Evolutionary conservation across 83 land plant genomes (phyloP).

Genomic region (Thuja plicata): DNA sequence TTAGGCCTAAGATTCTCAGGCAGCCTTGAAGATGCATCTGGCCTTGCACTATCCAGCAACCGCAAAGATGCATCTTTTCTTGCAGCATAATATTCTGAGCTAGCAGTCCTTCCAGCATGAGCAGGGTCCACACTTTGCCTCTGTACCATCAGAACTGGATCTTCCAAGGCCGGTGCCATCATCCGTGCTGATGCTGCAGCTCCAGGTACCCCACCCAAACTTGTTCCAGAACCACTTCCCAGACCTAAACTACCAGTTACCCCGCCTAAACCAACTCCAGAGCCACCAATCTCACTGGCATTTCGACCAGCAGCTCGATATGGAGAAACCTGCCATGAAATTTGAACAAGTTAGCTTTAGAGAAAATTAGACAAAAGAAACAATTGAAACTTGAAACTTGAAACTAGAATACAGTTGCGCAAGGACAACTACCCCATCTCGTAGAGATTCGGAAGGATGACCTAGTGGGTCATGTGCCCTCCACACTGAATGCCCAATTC

Average conservation of each 20-base stretch:
- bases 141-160: slow-evolving; percentile 25
- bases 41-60: neutral
- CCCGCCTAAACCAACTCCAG: slow-evolving; percentile 13
- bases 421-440: neutral
- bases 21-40: neutral
- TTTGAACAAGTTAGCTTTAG: neutral
- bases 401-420: neutral
- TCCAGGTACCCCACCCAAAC: slow-evolving; percentile 9
- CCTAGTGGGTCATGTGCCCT: slow-evolving; percentile 3
- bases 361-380: neutral
- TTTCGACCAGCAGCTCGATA: slow-evolving; percentile 19
- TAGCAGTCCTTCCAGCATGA: slow-evolving; percentile 25
- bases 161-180: slow-evolving; percentile 20
- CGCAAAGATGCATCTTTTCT: slow-evolving; percentile 4
- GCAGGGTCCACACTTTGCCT: slow-evolving; percentile 26
- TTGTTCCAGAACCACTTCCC: slow-evolving; percentile 13
- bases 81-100: neutral
- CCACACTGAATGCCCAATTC: neutral
- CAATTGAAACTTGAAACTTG: neutral
- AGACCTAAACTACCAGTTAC: slow-evolving; percentile 8
- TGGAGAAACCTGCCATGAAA: slow-evolving; percentile 24
- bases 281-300: neutral
- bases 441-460: too few species aligned
- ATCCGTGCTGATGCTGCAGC: slow-evolving; percentile 17
- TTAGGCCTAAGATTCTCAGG: slow-evolving; percentile 19